These are phyloP conservation scores for Coniophora puteana DNA, from an alignment of 1,284 basidiomycete genomes.

Conservation along the genomic window DNA sequence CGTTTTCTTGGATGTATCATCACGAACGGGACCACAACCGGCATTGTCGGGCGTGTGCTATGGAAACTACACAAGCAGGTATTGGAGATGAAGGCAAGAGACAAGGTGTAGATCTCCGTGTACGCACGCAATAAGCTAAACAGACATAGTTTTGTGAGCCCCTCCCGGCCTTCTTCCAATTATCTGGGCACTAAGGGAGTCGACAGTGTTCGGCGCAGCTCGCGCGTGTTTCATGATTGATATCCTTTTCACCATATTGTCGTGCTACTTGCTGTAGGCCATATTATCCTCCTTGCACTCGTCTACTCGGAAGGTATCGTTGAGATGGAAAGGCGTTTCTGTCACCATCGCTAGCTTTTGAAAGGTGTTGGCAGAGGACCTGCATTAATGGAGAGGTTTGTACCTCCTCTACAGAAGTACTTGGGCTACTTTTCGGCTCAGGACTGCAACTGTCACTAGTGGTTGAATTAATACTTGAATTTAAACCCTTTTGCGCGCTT, in stretches of 20 bases:
- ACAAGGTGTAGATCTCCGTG: conserved; percentile 1
- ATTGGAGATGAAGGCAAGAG: conserved; percentile 45
- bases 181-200: not conserved
- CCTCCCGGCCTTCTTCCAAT: not conserved
- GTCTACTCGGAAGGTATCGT: conserved; percentile 29
- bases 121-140: conserved; percentile 19
- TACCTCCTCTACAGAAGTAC: conserved; percentile 14
- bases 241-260: conserved; percentile 55
- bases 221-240: conserved; percentile 53
- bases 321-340: no score
- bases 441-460: conserved; percentile 46
- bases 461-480: conserved; percentile 41
- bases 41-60: conserved; percentile 59
- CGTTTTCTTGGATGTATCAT: no score
- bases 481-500: conserved; percentile 63
- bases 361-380: conserved; percentile 8
- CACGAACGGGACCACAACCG: conserved; percentile 77
- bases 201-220: conserved; percentile 56
- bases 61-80: conserved; percentile 57
- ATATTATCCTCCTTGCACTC: conserved; percentile 48
- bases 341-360: no score
- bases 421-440: conserved; percentile 39
- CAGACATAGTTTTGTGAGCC: conserved; percentile 68
- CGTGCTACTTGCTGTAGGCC: conserved; percentile 58
- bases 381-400: conserved; percentile 8